Base-by-base conservation (phyloP, 495 filamentous ascomycete species). In the Penicillium egyptiacum region DNA sequence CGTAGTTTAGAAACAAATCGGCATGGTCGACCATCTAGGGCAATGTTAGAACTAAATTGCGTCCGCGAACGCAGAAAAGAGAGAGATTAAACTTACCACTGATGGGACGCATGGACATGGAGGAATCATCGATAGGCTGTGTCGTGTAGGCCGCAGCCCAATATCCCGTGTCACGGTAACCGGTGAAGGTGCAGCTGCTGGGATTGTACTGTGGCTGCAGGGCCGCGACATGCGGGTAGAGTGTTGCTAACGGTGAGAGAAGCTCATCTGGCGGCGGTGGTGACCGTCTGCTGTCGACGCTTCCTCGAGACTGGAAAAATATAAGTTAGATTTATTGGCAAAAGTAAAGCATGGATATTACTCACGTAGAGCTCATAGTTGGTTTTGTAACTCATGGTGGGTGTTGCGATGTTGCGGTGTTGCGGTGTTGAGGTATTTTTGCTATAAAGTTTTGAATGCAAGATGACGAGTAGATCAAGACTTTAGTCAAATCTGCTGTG, bases 321-420 rank as follows among this genome's bases (percentile, higher is more conserved):
- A 25, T 17, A 51, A 40, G 37, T 49, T n/a, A 30, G 43, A 37
- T 28, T 2, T n/a, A 16, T 42, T 43, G 1, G 35, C 19, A 26
- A 42, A 20, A 4, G 30, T 16, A 23, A n/a, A 30, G 28, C 28
- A 30, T 33, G 48, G 26, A 11, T 12, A 20, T 12, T 28, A 71
- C 71, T 66, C 57, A 74, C 70, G 53, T 75, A 73, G 43, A 73
- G 68, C 50, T 79, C 73, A 56, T 76, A 79, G 67, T 79, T 79
- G 58, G 67, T 72, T 42, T 74, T 76, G 70, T 79, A 79, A 47
- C 66, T 68, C 68, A 72, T 78, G 39, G 45, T 68, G 57, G 47
- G 41, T 53, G 6, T 30, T 30, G 28, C 0, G 45, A 37, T 39
- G 22, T 20, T 30, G 28, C 26, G 28, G 49, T 50, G 40, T 26